These are phyloP conservation scores for Dittrichia graveolens DNA, from an alignment of 129 eudicot species.

Conservation along the genomic window DNA sequence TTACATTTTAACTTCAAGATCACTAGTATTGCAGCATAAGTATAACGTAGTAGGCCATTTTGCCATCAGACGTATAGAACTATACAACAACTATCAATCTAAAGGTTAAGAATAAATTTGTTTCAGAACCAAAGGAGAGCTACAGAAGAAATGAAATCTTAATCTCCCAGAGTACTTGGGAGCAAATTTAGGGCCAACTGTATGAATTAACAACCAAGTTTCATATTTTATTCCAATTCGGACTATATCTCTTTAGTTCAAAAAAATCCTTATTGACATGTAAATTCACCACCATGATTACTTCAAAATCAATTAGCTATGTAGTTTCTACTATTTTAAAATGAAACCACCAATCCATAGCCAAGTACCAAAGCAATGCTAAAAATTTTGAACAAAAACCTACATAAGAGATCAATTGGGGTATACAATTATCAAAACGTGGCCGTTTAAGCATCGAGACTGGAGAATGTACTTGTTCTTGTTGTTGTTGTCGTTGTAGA, in stretches of 20 bases:
- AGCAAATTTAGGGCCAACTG: not conserved
- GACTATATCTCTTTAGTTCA: not conserved
- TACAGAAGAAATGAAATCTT: too few relatives aligned
- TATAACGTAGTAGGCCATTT: too few relatives aligned
- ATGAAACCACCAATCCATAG: not conserved
- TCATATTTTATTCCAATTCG: not conserved
- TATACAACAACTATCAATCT: not conserved
- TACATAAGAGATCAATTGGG: not conserved
- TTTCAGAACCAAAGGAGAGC: too few relatives aligned
- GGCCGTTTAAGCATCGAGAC: constrained; percentile 47
- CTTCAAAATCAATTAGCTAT: not conserved
- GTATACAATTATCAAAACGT: constrained; percentile 49
- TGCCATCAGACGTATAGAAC: too few relatives aligned
- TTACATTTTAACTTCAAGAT: too few relatives aligned
- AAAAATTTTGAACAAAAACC: not conserved
- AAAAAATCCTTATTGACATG: not conserved
- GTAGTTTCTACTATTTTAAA: not conserved
- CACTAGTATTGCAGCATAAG: too few relatives aligned
- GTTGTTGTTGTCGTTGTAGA: constrained; percentile 14
- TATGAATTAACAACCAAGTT: not conserved
- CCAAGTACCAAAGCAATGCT: not conserved
- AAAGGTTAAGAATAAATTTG: not conserved
- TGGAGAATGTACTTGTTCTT: constrained; percentile 14
- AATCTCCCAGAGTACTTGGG: not conserved
- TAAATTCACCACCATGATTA: not conserved